Evolutionary conservation across 2,329 filamentous ascomycete species (phyloP), one percentile per base, ranked within the genome.

Genomic region (Thielaviopsis musarum): DNA sequence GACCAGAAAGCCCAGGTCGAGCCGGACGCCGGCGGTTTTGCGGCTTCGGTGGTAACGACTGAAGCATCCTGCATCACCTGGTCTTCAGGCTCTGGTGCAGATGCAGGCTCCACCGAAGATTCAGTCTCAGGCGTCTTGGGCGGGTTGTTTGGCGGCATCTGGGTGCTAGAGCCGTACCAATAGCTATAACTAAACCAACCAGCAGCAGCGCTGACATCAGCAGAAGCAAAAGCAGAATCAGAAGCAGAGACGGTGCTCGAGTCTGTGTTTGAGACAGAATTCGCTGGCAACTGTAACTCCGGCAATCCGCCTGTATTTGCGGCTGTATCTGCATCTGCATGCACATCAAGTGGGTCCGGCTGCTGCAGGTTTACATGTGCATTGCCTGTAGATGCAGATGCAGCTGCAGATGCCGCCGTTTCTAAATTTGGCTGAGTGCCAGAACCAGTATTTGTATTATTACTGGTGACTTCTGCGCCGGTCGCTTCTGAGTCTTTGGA

Each of bases 1-100:
- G 84, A 88, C 87, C 87, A 91, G 64, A 91, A 91, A 0, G 84
- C 87, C 87, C 87, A 91, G 0, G 84, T 87, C 0, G 86, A 85
- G 13, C 79, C 80, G 19, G 75, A 73, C 17, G 77, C 26, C 10
- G 55, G 45, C 9, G 34, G 26, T 48, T 59, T 59, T 3, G 28
- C 73, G 34, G 49, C 34, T 65, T 68, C 59, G 41, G 60, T 61
- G 52, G 61, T 55, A 52, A 49, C 26, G 63, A 53, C 38, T 15
- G 34, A 21, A 48, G 52, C 21, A 17, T 45, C 57, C 52, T 28
- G 24, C 21, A 48, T 13, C 13, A 45, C 48, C 54, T 56, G 30
- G 15, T 59, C 22, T 21, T 48, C 49, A 52, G 49, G 21, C 5
- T 22, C 21, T 6, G n/a, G 24, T 6, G 5, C 21, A 15, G n/a